These are phyloP conservation scores for Pueraria montana DNA, from an alignment of 306 rosid species.

Conservation along the genomic window DNA sequence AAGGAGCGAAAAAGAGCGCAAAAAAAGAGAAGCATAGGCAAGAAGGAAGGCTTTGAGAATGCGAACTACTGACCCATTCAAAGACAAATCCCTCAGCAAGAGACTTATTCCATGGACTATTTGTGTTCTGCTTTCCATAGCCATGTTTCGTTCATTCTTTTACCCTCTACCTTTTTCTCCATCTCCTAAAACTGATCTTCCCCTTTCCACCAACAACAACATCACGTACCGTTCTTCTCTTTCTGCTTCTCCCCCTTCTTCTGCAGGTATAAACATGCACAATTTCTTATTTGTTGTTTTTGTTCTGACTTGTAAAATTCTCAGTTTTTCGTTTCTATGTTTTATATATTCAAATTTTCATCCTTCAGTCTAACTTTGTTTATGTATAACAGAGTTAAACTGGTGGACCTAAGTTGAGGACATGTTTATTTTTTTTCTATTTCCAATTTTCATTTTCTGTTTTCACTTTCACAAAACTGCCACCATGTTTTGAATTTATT, in stretches of 20 bases:
- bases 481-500: background rate
- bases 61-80: constrained; percentile 55
- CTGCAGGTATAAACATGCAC: constrained; percentile 46
- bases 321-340: background rate
- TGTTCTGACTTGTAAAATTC: background rate
- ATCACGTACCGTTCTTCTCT: constrained; percentile 46
- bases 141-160: constrained; percentile 62
- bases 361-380: background rate
- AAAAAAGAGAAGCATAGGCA: background rate
- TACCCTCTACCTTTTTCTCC: constrained; percentile 55
- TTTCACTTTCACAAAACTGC: background rate
- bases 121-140: constrained; percentile 62
- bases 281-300: background rate
- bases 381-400: background rate
- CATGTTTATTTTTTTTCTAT: background rate
- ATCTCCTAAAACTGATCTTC: constrained; percentile 45
- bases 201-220: constrained; percentile 40
- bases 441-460: background rate
- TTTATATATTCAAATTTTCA: background rate
- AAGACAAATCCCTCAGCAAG: constrained; percentile 57
- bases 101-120: constrained; percentile 65
- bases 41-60: constrained; percentile 48
- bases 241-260: constrained; percentile 36
- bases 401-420: background rate
- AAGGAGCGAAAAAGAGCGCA: background rate